Base-by-base conservation (phyloP, 1,284 basidiomycete species). In the Puccinia polysora region DNA sequence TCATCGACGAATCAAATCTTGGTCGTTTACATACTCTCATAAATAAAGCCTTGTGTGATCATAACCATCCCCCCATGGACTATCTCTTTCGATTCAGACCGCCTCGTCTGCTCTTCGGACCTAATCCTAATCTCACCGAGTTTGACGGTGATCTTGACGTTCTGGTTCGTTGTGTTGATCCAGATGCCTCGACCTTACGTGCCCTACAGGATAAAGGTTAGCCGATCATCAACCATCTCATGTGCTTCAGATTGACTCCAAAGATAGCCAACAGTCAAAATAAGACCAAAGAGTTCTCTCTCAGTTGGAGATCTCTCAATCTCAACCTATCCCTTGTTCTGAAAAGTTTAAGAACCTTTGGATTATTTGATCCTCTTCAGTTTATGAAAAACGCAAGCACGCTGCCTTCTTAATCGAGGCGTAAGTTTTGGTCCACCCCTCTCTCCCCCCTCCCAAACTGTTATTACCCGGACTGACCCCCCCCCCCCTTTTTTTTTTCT, bases 301-400 rank as follows among this genome's bases (percentile, higher is more conserved):
- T n/a, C n/a, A n/a, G n/a, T n/a, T n/a, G n/a, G n/a, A n/a, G n/a
- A n/a, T n/a, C n/a, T n/a, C n/a, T 43, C 40, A 43, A 43, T 18
- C 40, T 43, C 40, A 43, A 8, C 40, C 40, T 8, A 43, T 8
- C 18, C 8, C 18, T 43, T 18, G 18, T 18, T 43, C 40, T n/a
- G n/a, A n/a, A 58, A 58, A 38, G 55, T 58, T 58, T n/a, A n/a
- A n/a, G 28, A 58, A 58, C 28, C 12, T 25, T 25, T 5, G 28
- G 28, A 5, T 3, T 47, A 23, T 28, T 60, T 1, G 7, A 32
- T 60, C 23, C 7, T 50, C 6, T 47, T n/a, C 38, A 71, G 69
- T 71, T 47, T 71, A 71, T 45, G 69, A 71, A n/a, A 71, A 71
- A 52, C 58, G 69, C 5, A 71, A 71, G 55, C 69, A 71, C 43